phyloP scores from a whole-genome alignment of 176 grass and related monocot genomes.

The Eremochloa ophiuroides region DNA sequence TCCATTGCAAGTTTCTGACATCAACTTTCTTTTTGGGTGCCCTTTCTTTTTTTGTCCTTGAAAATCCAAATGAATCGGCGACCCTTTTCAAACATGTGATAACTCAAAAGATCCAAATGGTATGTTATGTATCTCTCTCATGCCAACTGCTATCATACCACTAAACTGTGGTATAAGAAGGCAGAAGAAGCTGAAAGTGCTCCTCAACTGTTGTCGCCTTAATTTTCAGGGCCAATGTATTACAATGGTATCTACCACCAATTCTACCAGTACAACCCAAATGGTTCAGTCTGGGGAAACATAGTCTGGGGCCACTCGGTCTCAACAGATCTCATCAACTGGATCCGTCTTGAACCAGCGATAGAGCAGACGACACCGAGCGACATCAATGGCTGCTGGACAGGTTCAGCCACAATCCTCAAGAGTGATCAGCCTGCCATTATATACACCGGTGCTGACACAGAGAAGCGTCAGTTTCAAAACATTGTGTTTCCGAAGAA shows the following conservation, averaged over 20 bases:
- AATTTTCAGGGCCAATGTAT: slow-evolving; percentile 80
- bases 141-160: not conserved
- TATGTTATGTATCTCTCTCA: slow-evolving; percentile 27
- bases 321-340: slow-evolving; percentile 80
- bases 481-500: slow-evolving; percentile 74
- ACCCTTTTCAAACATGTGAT: not conserved
- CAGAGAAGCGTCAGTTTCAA: slow-evolving; percentile 58
- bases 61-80: slow-evolving; percentile 3
- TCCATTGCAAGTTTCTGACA: not conserved
- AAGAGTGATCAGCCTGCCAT: slow-evolving; percentile 30
- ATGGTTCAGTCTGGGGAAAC: slow-evolving; percentile 58
- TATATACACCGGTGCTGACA: slow-evolving; percentile 74
- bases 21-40: not conserved
- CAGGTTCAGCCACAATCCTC: slow-evolving; percentile 79
- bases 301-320: slow-evolving; percentile 79
- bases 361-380: slow-evolving; percentile 32
- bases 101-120: slow-evolving; percentile 82
- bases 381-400: slow-evolving; percentile 79
- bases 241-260: slow-evolving; percentile 89
- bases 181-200: too few species aligned
- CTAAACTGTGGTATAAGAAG: not conserved
- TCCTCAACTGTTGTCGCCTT: not conserved
- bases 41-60: not conserved
- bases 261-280: slow-evolving; percentile 95
- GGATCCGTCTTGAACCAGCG: slow-evolving; percentile 51